Base-by-base conservation (phyloP, 2,329 filamentous ascomycete genomes). In the Myriangium duriaei region DNA sequence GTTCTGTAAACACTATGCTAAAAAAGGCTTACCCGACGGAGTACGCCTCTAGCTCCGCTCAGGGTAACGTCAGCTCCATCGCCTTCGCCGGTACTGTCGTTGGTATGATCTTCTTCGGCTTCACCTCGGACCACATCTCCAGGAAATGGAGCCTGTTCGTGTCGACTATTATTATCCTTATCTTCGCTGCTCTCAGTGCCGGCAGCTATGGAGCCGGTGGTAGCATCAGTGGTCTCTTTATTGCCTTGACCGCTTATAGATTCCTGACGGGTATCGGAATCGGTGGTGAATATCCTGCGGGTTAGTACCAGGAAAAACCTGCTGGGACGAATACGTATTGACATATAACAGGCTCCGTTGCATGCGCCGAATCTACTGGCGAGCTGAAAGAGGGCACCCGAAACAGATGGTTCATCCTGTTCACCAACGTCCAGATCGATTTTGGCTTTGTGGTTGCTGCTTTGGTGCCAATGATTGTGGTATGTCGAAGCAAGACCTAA, bases 351-450 rank as follows among this genome's bases (percentile, higher is more conserved):
- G n/a, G n/a, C 3, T 83, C 76, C 42, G 87, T 95, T 1, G 82
- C 80, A 2, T 81, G 76, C 37, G 83, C 86, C 2, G 87, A 95
- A 59, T 80, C 79, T 4, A 87, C 80, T 0, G 82, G 83, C 14
- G 84, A 92, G 54, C 66, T 95, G 42, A 84, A 85, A 57, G 58
- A 62, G 11, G 87, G 87, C 9, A 79, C 80, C 11, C 70, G 87
- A n/a, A 88, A 95, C 54, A 70, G 81, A 28, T 93, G 85, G 84
- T 95, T 63, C 43, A 61, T 64, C 31, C 68, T 93, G 46, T 92
- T 91, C 58, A 93, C 83, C 32, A 92, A 92, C 58, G 75, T 81
- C 15, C 81, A 86, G 67, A 92, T 93, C 43, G 83, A 92, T 53
- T 72, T 76, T 37, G 86, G 83, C 1, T 94, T 92, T 47, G 81